These are phyloP conservation scores for Apiotrichum gamsii DNA, from an alignment of 1,284 basidiomycete genomes.

Conservation along the genomic window DNA sequence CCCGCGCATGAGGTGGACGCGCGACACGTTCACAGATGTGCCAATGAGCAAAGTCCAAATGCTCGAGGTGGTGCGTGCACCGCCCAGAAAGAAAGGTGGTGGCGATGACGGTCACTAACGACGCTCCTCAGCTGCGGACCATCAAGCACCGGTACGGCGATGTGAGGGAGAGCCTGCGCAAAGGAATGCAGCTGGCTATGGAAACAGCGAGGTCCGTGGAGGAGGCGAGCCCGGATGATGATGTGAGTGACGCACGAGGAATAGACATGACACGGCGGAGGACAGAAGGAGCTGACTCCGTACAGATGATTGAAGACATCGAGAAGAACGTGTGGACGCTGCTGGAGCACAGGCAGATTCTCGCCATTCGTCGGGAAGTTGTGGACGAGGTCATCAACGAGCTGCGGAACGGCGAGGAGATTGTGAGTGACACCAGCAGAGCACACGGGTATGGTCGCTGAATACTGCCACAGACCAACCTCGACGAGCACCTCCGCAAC, in stretches of 20 bases:
- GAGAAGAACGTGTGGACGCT: constrained; percentile 3
- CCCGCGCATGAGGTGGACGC: constrained; percentile 20
- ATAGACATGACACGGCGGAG: neutral
- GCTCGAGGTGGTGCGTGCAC: no score
- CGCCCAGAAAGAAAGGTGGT: no score
- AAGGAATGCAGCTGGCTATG: neutral
- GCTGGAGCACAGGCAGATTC: constrained; percentile 6
- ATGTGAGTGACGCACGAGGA: constrained; percentile 11
- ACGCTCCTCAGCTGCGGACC: constrained; percentile 9
- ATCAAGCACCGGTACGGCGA: constrained; percentile 9
- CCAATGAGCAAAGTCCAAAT: neutral
- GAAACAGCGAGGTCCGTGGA: constrained; percentile 22
- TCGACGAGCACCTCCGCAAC: no score
- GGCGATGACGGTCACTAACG: no score
- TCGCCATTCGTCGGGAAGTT: constrained; percentile 37
- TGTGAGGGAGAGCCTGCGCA: constrained; percentile 2
- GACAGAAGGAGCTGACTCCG: no score
- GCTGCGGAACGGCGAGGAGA: constrained; percentile 53
- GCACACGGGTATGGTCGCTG: no score
- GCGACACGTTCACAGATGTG: constrained; percentile 20
- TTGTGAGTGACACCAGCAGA: constrained; percentile 59
- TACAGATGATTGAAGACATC: constrained; percentile 4
- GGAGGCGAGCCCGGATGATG: constrained; percentile 23
- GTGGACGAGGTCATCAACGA: constrained; percentile 57
- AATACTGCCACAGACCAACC: no score